Evolutionary conservation across 2,329 filamentous ascomycete genomes (phyloP).

Genomic region (Microsporum audouinii): DNA sequence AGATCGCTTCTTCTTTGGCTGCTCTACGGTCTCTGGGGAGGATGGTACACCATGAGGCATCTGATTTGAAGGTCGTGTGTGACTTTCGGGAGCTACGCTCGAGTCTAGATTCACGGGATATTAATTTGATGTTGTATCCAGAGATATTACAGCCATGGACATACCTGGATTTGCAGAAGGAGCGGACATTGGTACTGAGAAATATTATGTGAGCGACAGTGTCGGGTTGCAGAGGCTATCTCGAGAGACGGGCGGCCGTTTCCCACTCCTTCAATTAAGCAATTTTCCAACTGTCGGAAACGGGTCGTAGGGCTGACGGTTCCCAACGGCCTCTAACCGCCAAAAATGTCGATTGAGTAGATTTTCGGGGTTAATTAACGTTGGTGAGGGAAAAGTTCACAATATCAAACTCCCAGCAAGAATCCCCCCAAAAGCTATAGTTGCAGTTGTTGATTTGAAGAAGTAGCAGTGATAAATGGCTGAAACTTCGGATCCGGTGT

Average conservation of each 20-base stretch:
- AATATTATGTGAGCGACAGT: not conserved
- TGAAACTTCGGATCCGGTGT: not conserved
- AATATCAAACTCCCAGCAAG: not conserved
- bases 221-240: not conserved
- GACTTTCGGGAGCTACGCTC: not conserved
- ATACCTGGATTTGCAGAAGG: not conserved
- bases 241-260: not conserved
- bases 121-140: not conserved
- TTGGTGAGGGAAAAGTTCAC: not conserved
- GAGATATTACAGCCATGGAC: not conserved
- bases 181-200: not conserved
- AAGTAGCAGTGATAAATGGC: not conserved
- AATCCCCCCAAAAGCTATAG: not conserved
- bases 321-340: not conserved
- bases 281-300: not conserved
- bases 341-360: not conserved
- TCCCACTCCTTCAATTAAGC: not conserved
- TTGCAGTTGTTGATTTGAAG: not conserved
- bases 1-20: conserved; percentile 29
- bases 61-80: not conserved
- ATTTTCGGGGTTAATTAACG: not conserved
- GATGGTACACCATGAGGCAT: conserved; percentile 4
- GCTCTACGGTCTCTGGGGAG: conserved; percentile 14
- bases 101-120: not conserved
- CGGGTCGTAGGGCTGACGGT: not conserved